A percentile compares a stretch with the other conserved stretches of the same genome.
These are phyloP conservation scores for Ceratobasidium sp. DNA, from an alignment of 1,284 basidiomycete genomes.

Conservation along the genomic window DNA sequence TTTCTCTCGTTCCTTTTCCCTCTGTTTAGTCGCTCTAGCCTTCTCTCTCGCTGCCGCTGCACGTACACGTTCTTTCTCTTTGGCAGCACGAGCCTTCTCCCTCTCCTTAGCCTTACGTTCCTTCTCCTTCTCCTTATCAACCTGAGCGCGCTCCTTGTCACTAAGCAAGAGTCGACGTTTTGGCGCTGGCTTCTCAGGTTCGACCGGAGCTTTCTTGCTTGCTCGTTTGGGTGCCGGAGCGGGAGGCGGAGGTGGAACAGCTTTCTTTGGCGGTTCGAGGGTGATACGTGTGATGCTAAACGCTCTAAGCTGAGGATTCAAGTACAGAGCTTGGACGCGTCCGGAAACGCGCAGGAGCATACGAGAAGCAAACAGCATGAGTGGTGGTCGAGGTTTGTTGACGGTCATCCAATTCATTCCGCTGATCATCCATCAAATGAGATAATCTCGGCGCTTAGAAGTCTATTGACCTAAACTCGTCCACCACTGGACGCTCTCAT, in stretches of 20 bases:
- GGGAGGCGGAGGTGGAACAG: conserved; percentile 20
- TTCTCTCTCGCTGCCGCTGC: background rate
- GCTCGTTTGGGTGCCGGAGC: background rate
- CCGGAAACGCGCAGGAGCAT: conserved; percentile 11
- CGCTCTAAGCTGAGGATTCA: conserved; percentile 8
- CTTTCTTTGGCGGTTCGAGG: conserved; percentile 20
- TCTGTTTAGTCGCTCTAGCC: too few relatives aligned
- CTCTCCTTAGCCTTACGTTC: conserved; percentile 16
- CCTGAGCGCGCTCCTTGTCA: conserved; percentile 5
- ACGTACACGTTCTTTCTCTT: background rate
- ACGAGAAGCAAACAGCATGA: conserved; percentile 21
- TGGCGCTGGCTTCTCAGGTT: background rate
- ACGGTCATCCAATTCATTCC: conserved; percentile 14
- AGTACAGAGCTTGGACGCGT: background rate
- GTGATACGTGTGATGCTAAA: conserved; percentile 28
- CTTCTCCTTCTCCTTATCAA: background rate
- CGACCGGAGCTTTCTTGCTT: conserved; percentile 3
- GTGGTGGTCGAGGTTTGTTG: conserved; percentile 9
- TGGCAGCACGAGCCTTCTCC: background rate
- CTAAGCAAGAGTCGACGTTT: conserved; percentile 1
- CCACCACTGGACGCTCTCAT: too few relatives aligned
- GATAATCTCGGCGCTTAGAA: conserved; percentile 15
- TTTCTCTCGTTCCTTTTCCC: background rate
- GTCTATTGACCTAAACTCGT: too few relatives aligned
- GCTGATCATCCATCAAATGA: background rate